Evolutionary conservation across 345 rosid genomes (phyloP).

Genomic region (Brassica cretica): DNA sequence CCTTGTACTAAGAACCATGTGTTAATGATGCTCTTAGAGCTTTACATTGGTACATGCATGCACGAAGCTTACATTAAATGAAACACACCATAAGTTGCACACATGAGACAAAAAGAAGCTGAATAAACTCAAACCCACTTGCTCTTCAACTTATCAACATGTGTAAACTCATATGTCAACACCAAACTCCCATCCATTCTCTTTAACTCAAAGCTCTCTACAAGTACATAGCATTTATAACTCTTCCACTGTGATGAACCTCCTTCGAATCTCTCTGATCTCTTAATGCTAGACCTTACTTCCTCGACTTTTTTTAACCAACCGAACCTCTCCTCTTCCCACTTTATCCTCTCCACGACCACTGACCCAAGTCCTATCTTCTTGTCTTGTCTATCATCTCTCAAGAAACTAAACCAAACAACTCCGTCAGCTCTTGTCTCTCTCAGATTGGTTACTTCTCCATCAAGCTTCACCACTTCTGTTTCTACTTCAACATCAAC

Average conservation of each 20-base stretch:
- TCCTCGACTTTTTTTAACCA: slow-evolving; percentile 38
- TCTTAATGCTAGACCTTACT: slow-evolving; percentile 33
- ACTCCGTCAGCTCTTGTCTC: slow-evolving; percentile 33
- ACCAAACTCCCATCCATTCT: slow-evolving; percentile 60
- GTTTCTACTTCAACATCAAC: slow-evolving; percentile 41
- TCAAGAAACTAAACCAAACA: slow-evolving; percentile 41
- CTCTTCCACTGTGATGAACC: slow-evolving; percentile 48
- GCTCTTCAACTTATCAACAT: slow-evolving; percentile 41
- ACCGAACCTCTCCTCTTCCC: slow-evolving; percentile 55
- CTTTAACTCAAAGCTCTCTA: slow-evolving; percentile 59
- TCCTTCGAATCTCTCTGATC: slow-evolving; percentile 29
- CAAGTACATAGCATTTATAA: slow-evolving; percentile 54
- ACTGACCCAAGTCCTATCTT: slow-evolving; percentile 47
- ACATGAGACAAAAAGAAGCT: background rate
- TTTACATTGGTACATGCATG: too few species aligned
- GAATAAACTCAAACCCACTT: slow-evolving; percentile 39
- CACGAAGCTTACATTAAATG: background rate
- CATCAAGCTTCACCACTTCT: slow-evolving; percentile 44
- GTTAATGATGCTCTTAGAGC: too few species aligned
- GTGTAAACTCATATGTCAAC: slow-evolving; percentile 52
- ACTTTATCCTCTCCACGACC: slow-evolving; percentile 54
- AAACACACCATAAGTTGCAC: background rate
- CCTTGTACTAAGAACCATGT: too few species aligned
- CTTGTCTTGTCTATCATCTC: slow-evolving; percentile 16
- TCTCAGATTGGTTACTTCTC: slow-evolving; percentile 21